Evolutionary conservation across 2,329 filamentous ascomycete genomes (phyloP), one percentile per base, ranked within the genome.

Genomic region (Phoma sp.): DNA sequence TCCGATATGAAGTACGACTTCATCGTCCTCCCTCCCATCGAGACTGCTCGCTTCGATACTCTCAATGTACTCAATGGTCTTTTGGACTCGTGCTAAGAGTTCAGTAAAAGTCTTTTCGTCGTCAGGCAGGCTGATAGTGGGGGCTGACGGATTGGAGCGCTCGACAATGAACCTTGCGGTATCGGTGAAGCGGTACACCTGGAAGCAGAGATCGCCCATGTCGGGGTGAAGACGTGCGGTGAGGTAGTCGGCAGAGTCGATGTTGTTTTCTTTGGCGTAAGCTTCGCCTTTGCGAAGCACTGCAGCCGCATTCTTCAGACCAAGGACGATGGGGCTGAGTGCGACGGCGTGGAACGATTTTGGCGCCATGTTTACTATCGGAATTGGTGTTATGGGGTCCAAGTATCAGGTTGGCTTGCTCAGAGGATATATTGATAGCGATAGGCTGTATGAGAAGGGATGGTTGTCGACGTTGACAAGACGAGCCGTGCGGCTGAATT

Each of bases 141-240:
- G 71, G 30, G 69, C 59, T 28, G 72, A 72, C 3, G 66, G 57
- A 34, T 68, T 76, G 38, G 81, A 59, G 37, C 78, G 76, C 1
- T 67, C 57, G 18, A 76, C 71, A 29, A 77, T 60, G 49, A 69
- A 68, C 52, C 80, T 80, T 30, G 78, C 73, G 1, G 69, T 68
- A 64, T 81, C 77, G 62, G 72, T 77, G 50, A 72, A 60, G 34
- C 67, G 66, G 50, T 81, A 76, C 64, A 85, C 70, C 62, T 85
- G 83, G 70, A 74, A 83, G 53, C 73, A 53, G 39, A 85, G 68
- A 4, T 76, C 65, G n/a, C 67, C 56, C 83, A 85, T 84, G 68
- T 83, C 80, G 0, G 74, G 74, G 51, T 75, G 66, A 17, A 85
- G 72, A 2, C 73, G 73, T n/a, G 74, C 71, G 7, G 75, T 67